Percentiles rank a stretch among this genome's conserved stretches.
Evolutionary conservation across 2,329 filamentous ascomycete genomes (phyloP).

Genomic region (Penicillium olsonii): DNA sequence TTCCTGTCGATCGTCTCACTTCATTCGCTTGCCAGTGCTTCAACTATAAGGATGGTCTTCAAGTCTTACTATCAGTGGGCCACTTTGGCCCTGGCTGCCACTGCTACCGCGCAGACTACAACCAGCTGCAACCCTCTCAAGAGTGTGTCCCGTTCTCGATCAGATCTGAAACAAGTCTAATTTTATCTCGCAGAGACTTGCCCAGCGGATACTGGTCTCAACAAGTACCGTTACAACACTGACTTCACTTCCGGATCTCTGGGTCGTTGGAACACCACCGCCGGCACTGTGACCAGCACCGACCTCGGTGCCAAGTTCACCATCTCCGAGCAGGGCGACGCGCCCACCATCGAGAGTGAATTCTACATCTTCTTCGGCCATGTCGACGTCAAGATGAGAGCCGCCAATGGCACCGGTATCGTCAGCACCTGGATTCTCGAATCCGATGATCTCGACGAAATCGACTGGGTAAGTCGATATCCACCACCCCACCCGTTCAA

Average conservation of each 20-base stretch:
- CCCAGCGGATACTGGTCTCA: constrained; percentile 70
- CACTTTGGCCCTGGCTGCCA: constrained; percentile 25
- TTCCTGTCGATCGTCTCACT: not conserved
- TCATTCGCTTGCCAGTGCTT: not conserved
- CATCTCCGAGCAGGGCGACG: constrained; percentile 73
- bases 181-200: constrained; percentile 51
- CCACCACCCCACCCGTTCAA: not conserved
- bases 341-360: constrained; percentile 81
- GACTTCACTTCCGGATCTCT: constrained; percentile 52
- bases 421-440: constrained; percentile 88
- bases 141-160: constrained; percentile 12
- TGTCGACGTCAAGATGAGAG: constrained; percentile 81
- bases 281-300: constrained; percentile 64
- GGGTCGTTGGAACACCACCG: constrained; percentile 66
- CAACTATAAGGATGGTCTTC: constrained; percentile 20
- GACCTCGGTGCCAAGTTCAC: constrained; percentile 80
- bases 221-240: constrained; percentile 36
- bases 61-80: constrained; percentile 28
- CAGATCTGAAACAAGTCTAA: not conserved
- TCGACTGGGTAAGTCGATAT: constrained; percentile 84
- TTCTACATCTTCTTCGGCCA: constrained; percentile 99
- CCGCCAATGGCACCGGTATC: constrained; percentile 84
- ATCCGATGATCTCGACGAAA: constrained; percentile 90
- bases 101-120: constrained; percentile 66
- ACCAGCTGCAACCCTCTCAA: constrained; percentile 71